Evolutionary conservation across 345 rosid species (phyloP), one percentile per base, ranked within the genome.

Genomic region (Leavenworthia alabamica): DNA sequence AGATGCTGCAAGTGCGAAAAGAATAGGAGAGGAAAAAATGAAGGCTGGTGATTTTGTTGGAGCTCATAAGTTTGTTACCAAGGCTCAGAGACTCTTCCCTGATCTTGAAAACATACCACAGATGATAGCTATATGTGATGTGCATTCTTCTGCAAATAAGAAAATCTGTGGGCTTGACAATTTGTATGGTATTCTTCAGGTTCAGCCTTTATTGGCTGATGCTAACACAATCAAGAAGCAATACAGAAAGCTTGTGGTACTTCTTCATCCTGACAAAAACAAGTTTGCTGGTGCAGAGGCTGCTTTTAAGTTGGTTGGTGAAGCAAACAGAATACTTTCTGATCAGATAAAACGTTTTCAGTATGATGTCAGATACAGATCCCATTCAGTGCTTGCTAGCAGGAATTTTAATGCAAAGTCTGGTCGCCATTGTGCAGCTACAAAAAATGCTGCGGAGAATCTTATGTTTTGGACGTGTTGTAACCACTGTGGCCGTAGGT

Each of bases 201-300:
- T 85, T 68, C 86, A 83, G 55, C 74, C 41, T 37, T 37, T 37
- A 16, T 57, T 62, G 1, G 81, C 84, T 23, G 97, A 85, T 71
- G 95, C 74, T n/a, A 49, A 32, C 28, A 70, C 76, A 11, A 73
- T 92, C 71, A 86, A 65, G 85, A 92, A 85, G 86, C 98, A 92
- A 13, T 92, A 80, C 57, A 85, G 86, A 73, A 92, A 80, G 81
- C 80, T 86, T 6, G 95, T 88, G 0, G 75, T 89, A 62, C 65
- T 77, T 27, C 90, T 92, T 58, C 98, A 92, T 82, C 96, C 98
- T 0, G 97, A 92, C 60, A 92, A 86, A 79, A 92, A 92, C 66
- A 83, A 89, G 66, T 82, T 80, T 73, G 42, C 83, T 70, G 97
- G 97, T 46, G 86, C 98, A 4, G 98, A 92, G 66, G 82, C 89